These are phyloP conservation scores for Leishmania mexicana DNA, from an alignment of 208 protist species.

Conservation along the genomic window DNA sequence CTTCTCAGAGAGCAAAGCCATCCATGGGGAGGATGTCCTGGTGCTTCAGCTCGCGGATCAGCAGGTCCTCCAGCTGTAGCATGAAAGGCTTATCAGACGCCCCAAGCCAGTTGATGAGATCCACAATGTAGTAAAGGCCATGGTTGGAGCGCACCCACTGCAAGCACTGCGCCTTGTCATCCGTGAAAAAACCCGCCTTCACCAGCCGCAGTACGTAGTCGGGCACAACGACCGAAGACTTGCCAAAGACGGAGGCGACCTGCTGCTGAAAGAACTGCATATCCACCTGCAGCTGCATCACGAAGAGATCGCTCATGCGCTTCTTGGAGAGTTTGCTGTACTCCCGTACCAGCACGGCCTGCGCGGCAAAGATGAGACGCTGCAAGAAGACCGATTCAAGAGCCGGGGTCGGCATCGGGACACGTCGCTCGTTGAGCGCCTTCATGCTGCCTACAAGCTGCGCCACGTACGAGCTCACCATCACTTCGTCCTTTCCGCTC, in stretches of 20 bases:
- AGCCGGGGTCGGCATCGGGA: constrained; percentile 61
- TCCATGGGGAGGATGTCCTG: constrained; percentile 67
- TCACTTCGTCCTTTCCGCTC: constrained; percentile 54
- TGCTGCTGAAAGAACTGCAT: constrained; percentile 82
- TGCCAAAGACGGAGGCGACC: constrained; percentile 53
- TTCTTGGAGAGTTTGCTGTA: constrained; percentile 79
- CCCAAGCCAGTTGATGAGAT: constrained; percentile 72
- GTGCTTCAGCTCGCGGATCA: constrained; percentile 57
- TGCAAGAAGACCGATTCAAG: constrained; percentile 68
- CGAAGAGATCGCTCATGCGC: constrained; percentile 63
- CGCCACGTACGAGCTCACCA: constrained; percentile 62
- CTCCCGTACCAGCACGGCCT: constrained; percentile 68
- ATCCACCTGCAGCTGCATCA: constrained; percentile 88
- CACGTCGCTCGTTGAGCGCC: constrained; percentile 48
- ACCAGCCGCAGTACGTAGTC: constrained; percentile 67
- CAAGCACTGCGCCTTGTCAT: constrained; percentile 49
- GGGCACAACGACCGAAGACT: constrained; percentile 53
- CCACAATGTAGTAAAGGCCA: constrained; percentile 51
- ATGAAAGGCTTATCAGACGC: constrained; percentile 56
- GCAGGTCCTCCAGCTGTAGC: constrained; percentile 65
- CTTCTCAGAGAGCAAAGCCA: constrained; percentile 38
- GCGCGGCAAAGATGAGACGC: constrained; percentile 74
- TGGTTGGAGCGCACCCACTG: constrained; percentile 71
- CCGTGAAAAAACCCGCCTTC: constrained; percentile 76
- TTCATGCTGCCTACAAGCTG: constrained; percentile 55